Evolutionary conservation across 108 stramenopile species (phyloP).

Genomic region (Craspedostauros australis): DNA sequence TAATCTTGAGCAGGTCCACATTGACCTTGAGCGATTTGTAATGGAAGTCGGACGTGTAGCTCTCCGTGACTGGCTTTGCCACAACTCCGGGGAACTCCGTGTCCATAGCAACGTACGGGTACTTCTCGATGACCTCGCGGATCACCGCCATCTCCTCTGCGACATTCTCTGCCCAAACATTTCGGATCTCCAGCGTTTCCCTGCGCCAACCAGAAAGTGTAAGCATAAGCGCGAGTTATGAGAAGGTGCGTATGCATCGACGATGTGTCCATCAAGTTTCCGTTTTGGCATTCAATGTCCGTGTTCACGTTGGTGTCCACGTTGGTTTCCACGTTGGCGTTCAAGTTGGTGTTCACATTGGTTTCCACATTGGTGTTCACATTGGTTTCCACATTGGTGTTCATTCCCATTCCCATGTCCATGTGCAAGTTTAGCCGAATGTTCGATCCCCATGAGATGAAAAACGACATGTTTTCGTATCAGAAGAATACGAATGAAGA

Average conservation of each 20-base stretch:
- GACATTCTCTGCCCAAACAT: slow-evolving; percentile 91
- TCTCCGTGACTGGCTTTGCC: slow-evolving; percentile 94
- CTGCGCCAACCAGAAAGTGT: slow-evolving; percentile 18
- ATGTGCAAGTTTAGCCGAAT: no score
- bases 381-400: no score
- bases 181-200: slow-evolving; percentile 83
- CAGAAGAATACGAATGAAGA: no score
- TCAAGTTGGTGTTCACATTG: no score
- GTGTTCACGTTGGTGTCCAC: no score
- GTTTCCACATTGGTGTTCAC: no score
- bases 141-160: slow-evolving; percentile 93
- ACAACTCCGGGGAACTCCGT: slow-evolving; percentile 99
- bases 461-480: no score
- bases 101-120: slow-evolving; percentile 98
- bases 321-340: no score
- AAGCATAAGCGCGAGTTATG: neutral
- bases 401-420: no score
- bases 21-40: slow-evolving; percentile 98
- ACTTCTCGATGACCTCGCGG: slow-evolving; percentile 87
- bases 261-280: neutral
- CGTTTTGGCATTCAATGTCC: neutral
- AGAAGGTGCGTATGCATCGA: neutral
- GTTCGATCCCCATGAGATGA: no score
- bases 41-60: slow-evolving; percentile 89
- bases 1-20: slow-evolving; percentile 96